These are phyloP conservation scores for Discostella pseudostelligera DNA, from an alignment of 108 stramenopile species.

Conservation along the genomic window DNA sequence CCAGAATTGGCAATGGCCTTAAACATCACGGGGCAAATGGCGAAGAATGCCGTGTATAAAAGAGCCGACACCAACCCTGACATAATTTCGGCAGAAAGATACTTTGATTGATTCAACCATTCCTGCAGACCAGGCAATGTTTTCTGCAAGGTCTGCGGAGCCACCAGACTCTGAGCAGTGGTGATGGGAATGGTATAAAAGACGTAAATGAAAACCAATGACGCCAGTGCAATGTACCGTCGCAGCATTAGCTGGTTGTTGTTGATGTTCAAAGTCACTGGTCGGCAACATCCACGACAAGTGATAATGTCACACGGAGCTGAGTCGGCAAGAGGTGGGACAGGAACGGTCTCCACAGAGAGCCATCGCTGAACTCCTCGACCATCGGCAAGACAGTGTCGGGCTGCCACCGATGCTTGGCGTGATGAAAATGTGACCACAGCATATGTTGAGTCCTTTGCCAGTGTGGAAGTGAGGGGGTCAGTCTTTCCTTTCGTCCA, in stretches of 20 bases:
- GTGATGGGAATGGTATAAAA: constrained; percentile 82
- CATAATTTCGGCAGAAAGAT: constrained; percentile 48
- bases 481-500: constrained; percentile 42
- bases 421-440: constrained; percentile 87
- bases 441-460: constrained; percentile 77
- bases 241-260: constrained; percentile 69
- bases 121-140: constrained; percentile 55
- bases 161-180: constrained; percentile 42
- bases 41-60: constrained; percentile 70
- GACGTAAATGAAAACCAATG: constrained; percentile 62
- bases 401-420: constrained; percentile 85
- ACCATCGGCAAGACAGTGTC: constrained; percentile 80
- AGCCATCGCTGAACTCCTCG: constrained; percentile 75
- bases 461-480: constrained; percentile 40
- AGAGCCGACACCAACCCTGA: constrained; percentile 70
- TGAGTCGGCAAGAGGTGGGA: constrained; percentile 86
- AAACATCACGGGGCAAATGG: constrained; percentile 83
- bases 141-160: constrained; percentile 40
- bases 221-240: constrained; percentile 48
- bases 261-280: constrained; percentile 81
- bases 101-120: constrained; percentile 28
- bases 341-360: constrained; percentile 56
- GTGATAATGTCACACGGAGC: constrained; percentile 67
- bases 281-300: constrained; percentile 84
- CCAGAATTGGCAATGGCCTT: constrained; percentile 87